Evolutionary conservation across 2,329 filamentous ascomycete species (phyloP), one percentile per base, ranked within the genome.

Genomic region (Trichoderma arundinaceum): DNA sequence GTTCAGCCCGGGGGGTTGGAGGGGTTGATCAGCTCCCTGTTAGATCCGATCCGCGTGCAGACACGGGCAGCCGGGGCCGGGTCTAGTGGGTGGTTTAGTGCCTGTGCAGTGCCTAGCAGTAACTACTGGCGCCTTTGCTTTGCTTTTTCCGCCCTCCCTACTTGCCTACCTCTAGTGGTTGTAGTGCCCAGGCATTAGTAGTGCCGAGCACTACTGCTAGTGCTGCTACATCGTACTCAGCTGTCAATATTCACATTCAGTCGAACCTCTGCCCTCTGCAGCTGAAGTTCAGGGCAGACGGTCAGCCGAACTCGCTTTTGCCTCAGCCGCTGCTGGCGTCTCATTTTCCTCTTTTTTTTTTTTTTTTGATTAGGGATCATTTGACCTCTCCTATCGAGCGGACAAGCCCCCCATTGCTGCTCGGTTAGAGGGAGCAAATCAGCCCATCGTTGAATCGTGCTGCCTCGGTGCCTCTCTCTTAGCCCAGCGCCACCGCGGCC

Each of bases 41-140:
- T 54, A 54, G 60, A 54, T 54, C 60, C 60, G 49, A 63, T 63
- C 49, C 60, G 60, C 60, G 48, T 63, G 60, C 60, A 63, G 60
- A 46, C 33, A 54, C 57, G 57, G 57, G 32, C 43, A 33, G 43
- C 57, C 33, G 33, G 57, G 57, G 44, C 28, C 22, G 60, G 41
- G 60, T 54, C 38, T 54, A 44, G 59, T 35, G 22, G 39, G 7
- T 35, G 39, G 46, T 28, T 28, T 28, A 28, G 22, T 41, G 13
- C 10, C 15, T 32, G 33, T 39, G 41, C 22, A 28, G 22, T 28
- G 22, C 22, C 22, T 28, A 28, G 22, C 22, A 28, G 22, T 38
- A 28, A 17, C 33, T 51, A 28, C 32, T 51, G 10, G 19, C 12
- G 17, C n/a, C n/a, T n/a, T 22, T 28, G 6, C 10, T 5, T 9